Percentiles rank a stretch among this genome's conserved stretches.
Conservation (phyloP, 192 early-diverging fungal genomes). For the Irineochytrium annulatum region DNA sequence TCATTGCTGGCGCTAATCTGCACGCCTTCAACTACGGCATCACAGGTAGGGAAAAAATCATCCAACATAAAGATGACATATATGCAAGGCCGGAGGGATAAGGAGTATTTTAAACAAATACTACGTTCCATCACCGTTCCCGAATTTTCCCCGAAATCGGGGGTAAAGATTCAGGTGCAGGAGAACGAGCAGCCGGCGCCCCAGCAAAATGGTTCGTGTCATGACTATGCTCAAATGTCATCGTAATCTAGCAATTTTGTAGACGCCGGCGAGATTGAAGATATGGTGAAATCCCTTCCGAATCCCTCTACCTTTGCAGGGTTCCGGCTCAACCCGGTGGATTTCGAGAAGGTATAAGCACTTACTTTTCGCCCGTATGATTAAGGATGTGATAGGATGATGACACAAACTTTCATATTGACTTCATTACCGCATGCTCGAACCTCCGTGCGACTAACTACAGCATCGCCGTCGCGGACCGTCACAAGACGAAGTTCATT, state of each 20-base stretch:
- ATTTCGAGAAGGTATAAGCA: constrained; percentile 91
- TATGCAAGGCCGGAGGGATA: constrained; percentile 46
- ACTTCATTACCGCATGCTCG: constrained; percentile 96
- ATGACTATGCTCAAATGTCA: constrained; percentile 13
- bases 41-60: constrained; percentile 57
- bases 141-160: constrained; percentile 79
- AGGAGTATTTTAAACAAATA: constrained; percentile 59
- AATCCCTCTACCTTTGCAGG: constrained; percentile 74
- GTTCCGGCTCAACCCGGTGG: constrained; percentile 80
- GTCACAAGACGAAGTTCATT: constrained; percentile 90
- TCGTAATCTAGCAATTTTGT: neutral
- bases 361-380: constrained; percentile 2
- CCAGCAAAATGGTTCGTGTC: constrained; percentile 40
- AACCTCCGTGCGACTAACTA: constrained; percentile 90
- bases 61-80: neutral
- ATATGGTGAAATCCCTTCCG: constrained; percentile 66
- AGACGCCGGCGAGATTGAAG: constrained; percentile 31
- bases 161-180: constrained; percentile 94
- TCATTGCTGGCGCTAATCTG: constrained; percentile 87
- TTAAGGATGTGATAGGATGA: constrained; percentile 63
- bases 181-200: constrained; percentile 73
- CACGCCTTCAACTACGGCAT: constrained; percentile 96
- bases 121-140: constrained; percentile 66
- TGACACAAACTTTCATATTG: constrained; percentile 99
- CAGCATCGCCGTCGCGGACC: constrained; percentile 78